Percentiles rank a stretch among this genome's conserved stretches.
Evolutionary conservation across 495 filamentous ascomycete species (phyloP).

Genomic region (Penicillium cinerascens): DNA sequence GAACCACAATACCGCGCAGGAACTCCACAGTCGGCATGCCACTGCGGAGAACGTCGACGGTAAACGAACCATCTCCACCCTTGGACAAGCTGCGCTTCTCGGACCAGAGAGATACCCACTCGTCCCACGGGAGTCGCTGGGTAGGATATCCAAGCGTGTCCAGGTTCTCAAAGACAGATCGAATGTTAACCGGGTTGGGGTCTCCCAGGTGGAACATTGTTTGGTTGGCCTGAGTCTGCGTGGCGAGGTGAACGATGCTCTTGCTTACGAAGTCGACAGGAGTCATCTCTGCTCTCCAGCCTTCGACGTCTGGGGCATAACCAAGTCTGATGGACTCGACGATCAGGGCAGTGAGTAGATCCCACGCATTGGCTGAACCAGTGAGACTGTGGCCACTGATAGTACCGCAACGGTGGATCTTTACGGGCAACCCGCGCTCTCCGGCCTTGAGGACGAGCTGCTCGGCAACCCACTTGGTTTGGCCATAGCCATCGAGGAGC

Average conservation of each 20-base stretch:
- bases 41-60: slow-evolving; percentile 48
- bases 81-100: slow-evolving; percentile 53
- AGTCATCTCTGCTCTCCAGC: slow-evolving; percentile 70
- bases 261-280: slow-evolving; percentile 68
- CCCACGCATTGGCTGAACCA: slow-evolving; percentile 64
- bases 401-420: slow-evolving; percentile 59
- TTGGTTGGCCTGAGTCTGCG: slow-evolving; percentile 50
- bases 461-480: slow-evolving; percentile 68
- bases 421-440: slow-evolving; percentile 55
- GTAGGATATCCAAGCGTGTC: slow-evolving; percentile 61
- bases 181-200: slow-evolving; percentile 55
- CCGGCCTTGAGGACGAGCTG: slow-evolving; percentile 62
- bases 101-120: slow-evolving; percentile 62
- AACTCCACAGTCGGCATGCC: slow-evolving; percentile 66
- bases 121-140: slow-evolving; percentile 53
- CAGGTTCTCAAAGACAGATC: slow-evolving; percentile 53
- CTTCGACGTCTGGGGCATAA: slow-evolving; percentile 57
- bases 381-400: slow-evolving; percentile 62
- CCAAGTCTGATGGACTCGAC: slow-evolving; percentile 65
- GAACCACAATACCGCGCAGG: slow-evolving; percentile 54
- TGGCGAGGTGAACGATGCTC: slow-evolving; percentile 57
- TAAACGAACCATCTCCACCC: slow-evolving; percentile 59
- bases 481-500: slow-evolving; percentile 59
- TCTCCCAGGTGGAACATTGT: slow-evolving; percentile 64
- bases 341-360: slow-evolving; percentile 61